A percentile compares a stretch with the other conserved stretches of the same genome.
These are phyloP conservation scores for Globisporangium camurandrum DNA, from an alignment of 352 stramenopile genomes.

Conservation along the genomic window DNA sequence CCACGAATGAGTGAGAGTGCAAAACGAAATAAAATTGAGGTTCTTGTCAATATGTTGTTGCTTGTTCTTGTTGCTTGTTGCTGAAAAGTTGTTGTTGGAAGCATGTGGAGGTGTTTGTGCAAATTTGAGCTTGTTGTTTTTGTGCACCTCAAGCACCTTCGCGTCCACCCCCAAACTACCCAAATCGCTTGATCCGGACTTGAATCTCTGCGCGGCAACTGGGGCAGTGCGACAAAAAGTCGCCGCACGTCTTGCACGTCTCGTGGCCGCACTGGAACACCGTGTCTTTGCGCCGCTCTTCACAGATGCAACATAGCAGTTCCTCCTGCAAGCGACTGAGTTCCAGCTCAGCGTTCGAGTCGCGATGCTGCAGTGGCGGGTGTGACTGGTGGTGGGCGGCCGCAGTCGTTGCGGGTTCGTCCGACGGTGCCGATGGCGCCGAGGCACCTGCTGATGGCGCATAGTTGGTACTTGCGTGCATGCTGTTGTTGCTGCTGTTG, in stretches of 20 bases:
- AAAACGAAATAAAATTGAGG: too few relatives aligned
- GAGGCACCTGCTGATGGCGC: constrained; percentile 1
- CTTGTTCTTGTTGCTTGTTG: too few relatives aligned
- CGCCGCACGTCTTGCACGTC: constrained; percentile 49
- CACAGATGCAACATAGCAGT: constrained; percentile 65
- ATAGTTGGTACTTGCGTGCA: constrained; percentile 2
- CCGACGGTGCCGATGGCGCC: constrained; percentile 10
- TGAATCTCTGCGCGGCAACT: constrained; percentile 69
- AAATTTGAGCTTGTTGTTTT: too few relatives aligned
- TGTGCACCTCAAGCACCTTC: too few relatives aligned
- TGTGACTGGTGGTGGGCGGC: constrained; percentile 2
- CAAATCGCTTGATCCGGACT: constrained; percentile 69
- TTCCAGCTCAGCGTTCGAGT: constrained; percentile 46
- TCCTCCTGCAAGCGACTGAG: constrained; percentile 55
- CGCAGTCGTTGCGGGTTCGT: neutral
- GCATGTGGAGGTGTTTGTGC: too few relatives aligned
- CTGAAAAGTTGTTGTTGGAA: too few relatives aligned
- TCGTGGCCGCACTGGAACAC: constrained; percentile 85
- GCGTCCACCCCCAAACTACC: too few relatives aligned
- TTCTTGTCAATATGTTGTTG: too few relatives aligned
- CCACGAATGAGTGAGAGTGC: too few relatives aligned
- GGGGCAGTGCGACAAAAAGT: constrained; percentile 54
- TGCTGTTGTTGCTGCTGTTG: neutral
- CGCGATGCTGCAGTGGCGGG: constrained; percentile 18
- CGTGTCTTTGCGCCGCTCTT: constrained; percentile 67